A percentile compares a stretch with the other conserved stretches of the same genome.
These are phyloP conservation scores for Testicularia cyperi DNA, from an alignment of 1,284 basidiomycete species.

Conservation along the genomic window DNA sequence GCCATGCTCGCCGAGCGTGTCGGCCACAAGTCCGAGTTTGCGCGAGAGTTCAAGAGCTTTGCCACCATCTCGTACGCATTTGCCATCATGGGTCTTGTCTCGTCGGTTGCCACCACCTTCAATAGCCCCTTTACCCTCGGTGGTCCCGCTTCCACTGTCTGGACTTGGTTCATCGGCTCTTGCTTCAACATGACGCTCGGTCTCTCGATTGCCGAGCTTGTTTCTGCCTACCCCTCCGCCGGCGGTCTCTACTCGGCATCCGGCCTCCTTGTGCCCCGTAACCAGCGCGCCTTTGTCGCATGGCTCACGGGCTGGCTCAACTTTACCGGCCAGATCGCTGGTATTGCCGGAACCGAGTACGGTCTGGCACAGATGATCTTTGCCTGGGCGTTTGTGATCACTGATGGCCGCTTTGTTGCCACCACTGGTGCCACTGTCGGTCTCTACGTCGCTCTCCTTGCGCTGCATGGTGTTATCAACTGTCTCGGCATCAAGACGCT, in stretches of 20 bases:
- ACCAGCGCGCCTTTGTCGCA: slow-evolving; percentile 66
- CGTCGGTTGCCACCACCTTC: slow-evolving; percentile 58
- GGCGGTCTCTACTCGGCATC: slow-evolving; percentile 70
- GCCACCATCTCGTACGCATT: slow-evolving; percentile 58
- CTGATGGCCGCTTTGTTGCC: slow-evolving; percentile 42
- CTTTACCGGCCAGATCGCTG: slow-evolving; percentile 81
- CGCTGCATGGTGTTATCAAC: slow-evolving; percentile 65
- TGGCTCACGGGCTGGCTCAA: slow-evolving; percentile 71
- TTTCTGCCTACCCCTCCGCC: slow-evolving; percentile 75
- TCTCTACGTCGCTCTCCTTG: slow-evolving; percentile 51
- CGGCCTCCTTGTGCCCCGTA: slow-evolving; percentile 53
- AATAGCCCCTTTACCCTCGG: slow-evolving; percentile 53
- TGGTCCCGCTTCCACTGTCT: slow-evolving; percentile 54
- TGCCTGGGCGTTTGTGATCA: slow-evolving; percentile 65
- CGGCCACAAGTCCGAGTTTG: slow-evolving; percentile 58
- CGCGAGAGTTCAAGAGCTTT: slow-evolving; percentile 58
- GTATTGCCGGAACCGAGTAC: slow-evolving; percentile 82
- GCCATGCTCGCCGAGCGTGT: slow-evolving; percentile 48
- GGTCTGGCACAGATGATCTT: slow-evolving; percentile 87
- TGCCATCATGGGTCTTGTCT: slow-evolving; percentile 59
- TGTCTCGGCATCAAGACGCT: slow-evolving; percentile 78
- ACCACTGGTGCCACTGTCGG: slow-evolving; percentile 48
- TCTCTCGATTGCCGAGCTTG: slow-evolving; percentile 57
- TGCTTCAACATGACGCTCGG: slow-evolving; percentile 57
- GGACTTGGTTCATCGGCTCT: slow-evolving; percentile 58